A percentile compares a stretch with the other conserved stretches of the same genome.
phyloP scores from a whole-genome alignment of 768 basidiomycete species.

The Rhodotorula sphaerocarpa region DNA sequence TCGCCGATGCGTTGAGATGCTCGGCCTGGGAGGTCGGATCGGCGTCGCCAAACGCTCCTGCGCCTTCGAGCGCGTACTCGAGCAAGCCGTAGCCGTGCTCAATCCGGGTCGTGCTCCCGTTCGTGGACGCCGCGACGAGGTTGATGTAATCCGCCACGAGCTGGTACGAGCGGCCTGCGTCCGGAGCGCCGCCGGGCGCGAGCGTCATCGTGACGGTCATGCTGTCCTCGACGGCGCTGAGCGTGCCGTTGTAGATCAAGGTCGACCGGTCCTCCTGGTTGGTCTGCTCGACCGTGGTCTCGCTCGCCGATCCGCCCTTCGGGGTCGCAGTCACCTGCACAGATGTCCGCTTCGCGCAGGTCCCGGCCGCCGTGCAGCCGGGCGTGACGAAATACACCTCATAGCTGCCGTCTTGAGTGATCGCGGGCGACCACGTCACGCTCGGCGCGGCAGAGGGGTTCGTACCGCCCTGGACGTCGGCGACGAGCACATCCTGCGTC shows the following conservation, averaged over 20 bases:
- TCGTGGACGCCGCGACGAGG: slow-evolving; percentile 57
- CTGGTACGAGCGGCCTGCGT: slow-evolving; percentile 61
- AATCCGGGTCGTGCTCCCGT: slow-evolving; percentile 36
- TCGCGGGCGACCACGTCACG: slow-evolving; percentile 83
- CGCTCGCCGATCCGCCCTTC: slow-evolving; percentile 63
- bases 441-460: slow-evolving; percentile 58
- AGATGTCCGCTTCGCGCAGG: slow-evolving; percentile 69
- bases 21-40: slow-evolving; percentile 10
- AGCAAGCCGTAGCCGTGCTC: slow-evolving; percentile 70
- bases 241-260: slow-evolving; percentile 69
- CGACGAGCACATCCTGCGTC: slow-evolving; percentile 61
- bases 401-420: slow-evolving; percentile 82
- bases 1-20: slow-evolving; percentile 19
- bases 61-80: slow-evolving; percentile 64
- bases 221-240: slow-evolving; percentile 60
- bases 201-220: slow-evolving; percentile 68
- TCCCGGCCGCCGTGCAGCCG: slow-evolving; percentile 69
- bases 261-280: slow-evolving; percentile 56
- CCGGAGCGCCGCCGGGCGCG: slow-evolving; percentile 54
- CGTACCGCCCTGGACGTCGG: slow-evolving; percentile 60
- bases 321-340: slow-evolving; percentile 63
- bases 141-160: slow-evolving; percentile 82
- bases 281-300: slow-evolving; percentile 66
- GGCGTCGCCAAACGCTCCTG: slow-evolving; percentile 43
- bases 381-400: slow-evolving; percentile 75